Evolutionary conservation across 306 rosid species (phyloP).

Genomic region (Lablab purpureus): DNA sequence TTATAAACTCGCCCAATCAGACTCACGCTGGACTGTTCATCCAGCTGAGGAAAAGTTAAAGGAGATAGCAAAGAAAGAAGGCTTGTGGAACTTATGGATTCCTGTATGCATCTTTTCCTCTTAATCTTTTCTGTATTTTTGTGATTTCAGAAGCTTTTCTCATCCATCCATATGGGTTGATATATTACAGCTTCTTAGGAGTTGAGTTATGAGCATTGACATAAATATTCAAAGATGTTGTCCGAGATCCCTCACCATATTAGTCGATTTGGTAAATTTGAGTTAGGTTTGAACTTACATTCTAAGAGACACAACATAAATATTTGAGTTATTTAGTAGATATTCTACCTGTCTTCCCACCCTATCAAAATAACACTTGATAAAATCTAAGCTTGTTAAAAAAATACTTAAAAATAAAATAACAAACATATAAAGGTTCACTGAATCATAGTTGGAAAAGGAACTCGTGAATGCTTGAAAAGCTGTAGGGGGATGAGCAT

Average conservation of each 20-base stretch:
- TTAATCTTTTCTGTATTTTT: conserved; percentile 37
- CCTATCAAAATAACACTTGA: neutral
- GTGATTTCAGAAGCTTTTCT: conserved; percentile 35
- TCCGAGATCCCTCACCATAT: too few relatives aligned
- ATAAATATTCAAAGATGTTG: too few relatives aligned
- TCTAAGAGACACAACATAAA: neutral
- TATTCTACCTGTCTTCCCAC: neutral
- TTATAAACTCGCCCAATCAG: conserved; percentile 76
- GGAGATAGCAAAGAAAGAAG: conserved; percentile 91
- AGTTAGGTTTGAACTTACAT: too few relatives aligned
- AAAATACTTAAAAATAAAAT: neutral
- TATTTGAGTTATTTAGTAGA: neutral
- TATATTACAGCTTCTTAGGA: conserved; percentile 26
- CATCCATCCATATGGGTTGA: conserved; percentile 26
- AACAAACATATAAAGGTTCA: neutral
- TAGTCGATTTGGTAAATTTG: too few relatives aligned
- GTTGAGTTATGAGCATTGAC: too few relatives aligned
- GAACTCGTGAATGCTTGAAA: neutral
- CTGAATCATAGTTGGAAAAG: neutral
- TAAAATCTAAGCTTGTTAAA: neutral
- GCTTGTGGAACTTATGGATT: conserved; percentile 94
- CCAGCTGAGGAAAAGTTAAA: conserved; percentile 92
- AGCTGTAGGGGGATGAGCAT: conserved; percentile 1
- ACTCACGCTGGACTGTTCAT: conserved; percentile 89
- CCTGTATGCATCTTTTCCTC: conserved; percentile 69